Evolutionary conservation across 208 protist genomes (phyloP), one percentile per base, ranked within the genome.

Genomic region (Porcisia deanei): DNA sequence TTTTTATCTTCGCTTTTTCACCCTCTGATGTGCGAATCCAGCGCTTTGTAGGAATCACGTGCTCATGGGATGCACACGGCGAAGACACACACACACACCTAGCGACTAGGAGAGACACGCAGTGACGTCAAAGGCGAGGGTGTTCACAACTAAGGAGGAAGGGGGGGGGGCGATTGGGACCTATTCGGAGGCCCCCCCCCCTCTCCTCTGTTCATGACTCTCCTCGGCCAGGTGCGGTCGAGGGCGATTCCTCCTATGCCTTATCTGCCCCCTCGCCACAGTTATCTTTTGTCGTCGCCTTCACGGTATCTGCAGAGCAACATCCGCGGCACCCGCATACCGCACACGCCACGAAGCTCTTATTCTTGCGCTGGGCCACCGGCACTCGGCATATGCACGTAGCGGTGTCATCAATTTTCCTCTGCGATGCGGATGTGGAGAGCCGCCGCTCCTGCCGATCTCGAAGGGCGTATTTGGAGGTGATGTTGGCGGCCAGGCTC

Each of bases 301-400:
- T 79, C n/a, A 59, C 43, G 1, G 75, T 74, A 65, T 91, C 89
- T 1, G 88, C 80, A 5, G 90, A 94, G 78, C 89, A 84, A 75
- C 92, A 96, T 4, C 92, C 92, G 1, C 61, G 74, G 70, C 92
- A 96, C 8, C 92, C 92, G 73, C 92, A 96, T 69, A 92, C 92
- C 2, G 82, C 82, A 78, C 92, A 96, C 53, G 88, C 89, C 16
- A 84, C 18, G 52, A 96, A 94, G 49, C 64, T 7, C 68, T 80
- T 87, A 58, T 85, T 77, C 53, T 83, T 86, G 8, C 92, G 85
- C 84, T 93, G 81, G 20, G 84, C 61, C 20, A 81, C 82, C 0
- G 92, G 92, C 45, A 96, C 92, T 14, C 92, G 90, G 76, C 92
- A 96, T 58, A 96, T 86, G 60, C 92, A 96, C 66, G 89, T 86